Evolutionary conservation across 257 asterid genomes (phyloP), one percentile per base, ranked within the genome.

Genomic region (Echium plantagineum): DNA sequence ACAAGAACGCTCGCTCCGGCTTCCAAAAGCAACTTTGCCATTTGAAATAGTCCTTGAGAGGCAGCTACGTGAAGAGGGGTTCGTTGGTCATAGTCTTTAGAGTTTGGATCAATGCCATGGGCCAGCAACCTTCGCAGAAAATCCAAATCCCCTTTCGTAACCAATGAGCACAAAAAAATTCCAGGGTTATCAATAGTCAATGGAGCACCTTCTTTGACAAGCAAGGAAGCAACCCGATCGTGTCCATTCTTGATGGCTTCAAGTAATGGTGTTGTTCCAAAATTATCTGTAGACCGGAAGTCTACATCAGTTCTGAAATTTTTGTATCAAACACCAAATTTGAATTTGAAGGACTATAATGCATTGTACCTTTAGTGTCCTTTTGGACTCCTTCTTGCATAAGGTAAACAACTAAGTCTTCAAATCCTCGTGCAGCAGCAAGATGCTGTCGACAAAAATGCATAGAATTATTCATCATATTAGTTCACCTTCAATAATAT

Each of bases 1-100:
- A 77, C 48, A 71, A 78, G 77, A 67, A 91, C 94, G 72, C 81
- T 85, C 22, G 98, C 95, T 53, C 98, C 97, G 1, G 94, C 94
- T 56, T 85, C 97, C 66, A 85, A 19, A n/a, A 85, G 95, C 77
- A 85, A 21, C 70, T 81, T 91, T 5, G 94, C 88, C 90, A 88
- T 84, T 61, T 81, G 64, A 63, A 71, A 81, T 22, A 85, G 55
- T 24, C 98, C 97, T 32, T 84, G 95, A 57, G 94, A 79, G 35
- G 95, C 82, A 51, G 95, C 94, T 15, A 91, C 57, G 63, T 91
- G 98, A 63, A 91, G 96, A 57, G 98, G 83, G 52, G 95, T 81
- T 49, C 97, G 83, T 18, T 74, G 77, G 71, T 91, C 97, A 65
- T 88, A 88, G 71, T 91, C 94, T 55, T 66, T 63, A 16, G 80